These are phyloP conservation scores for Triticum timopheevii DNA, from an alignment of 176 grass and related monocot species.

Conservation along the genomic window DNA sequence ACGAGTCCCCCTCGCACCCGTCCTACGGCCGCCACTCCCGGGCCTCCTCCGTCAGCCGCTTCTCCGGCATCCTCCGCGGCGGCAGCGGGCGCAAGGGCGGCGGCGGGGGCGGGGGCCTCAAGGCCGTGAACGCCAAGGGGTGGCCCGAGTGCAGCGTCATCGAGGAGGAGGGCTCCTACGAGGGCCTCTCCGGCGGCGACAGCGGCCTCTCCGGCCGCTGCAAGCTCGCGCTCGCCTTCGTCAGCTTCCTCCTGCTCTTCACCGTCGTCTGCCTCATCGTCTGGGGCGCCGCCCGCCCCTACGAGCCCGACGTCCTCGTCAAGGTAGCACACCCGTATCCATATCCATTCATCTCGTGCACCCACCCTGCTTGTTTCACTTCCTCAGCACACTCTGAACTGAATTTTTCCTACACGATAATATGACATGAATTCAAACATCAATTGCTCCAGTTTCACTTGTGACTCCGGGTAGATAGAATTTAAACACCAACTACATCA, in stretches of 20 bases:
- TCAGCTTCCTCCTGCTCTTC: conserved; percentile 82
- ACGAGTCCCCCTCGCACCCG: conserved; percentile 91
- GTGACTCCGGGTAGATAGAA: neutral
- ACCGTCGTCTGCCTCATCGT: conserved; percentile 80
- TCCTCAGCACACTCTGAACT: neutral
- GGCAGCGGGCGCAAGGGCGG: conserved; percentile 26
- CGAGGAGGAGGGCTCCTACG: conserved; percentile 80
- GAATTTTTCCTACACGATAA: neutral
- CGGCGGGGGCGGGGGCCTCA: conserved; percentile 25
- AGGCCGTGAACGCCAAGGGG: conserved; percentile 69
- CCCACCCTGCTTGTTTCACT: neutral
- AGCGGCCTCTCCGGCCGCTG: conserved; percentile 61
- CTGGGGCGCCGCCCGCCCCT: conserved; percentile 84
- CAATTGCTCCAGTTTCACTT: neutral
- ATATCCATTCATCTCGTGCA: neutral
- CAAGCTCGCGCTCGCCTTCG: conserved; percentile 53
- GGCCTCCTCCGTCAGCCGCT: conserved; percentile 88
- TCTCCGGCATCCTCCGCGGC: conserved; percentile 74
- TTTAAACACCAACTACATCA: no score
- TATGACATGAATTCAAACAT: neutral
- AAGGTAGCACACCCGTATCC: conserved; percentile 45
- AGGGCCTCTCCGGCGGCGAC: conserved; percentile 67
- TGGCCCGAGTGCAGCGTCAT: conserved; percentile 99
- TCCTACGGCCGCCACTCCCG: conserved; percentile 79
- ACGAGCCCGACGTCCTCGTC: conserved; percentile 69